Evolutionary conservation across 352 stramenopile species (phyloP).

Genomic region (Pythium monospermum): DNA sequence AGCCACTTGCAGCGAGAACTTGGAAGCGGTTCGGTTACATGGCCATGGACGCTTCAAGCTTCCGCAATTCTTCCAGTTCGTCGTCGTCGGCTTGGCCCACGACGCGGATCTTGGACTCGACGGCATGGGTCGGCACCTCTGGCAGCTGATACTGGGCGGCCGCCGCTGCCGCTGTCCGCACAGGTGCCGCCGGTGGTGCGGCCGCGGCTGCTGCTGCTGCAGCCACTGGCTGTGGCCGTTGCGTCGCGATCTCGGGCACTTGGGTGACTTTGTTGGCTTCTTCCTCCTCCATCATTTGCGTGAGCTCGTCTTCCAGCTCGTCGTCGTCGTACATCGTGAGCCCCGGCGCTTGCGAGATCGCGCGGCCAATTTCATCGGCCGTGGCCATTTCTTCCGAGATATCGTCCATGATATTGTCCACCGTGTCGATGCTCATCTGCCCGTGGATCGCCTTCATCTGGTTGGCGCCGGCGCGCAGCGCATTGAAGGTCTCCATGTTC

Average conservation of each 20-base stretch:
- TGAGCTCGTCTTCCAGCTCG: conserved; percentile 93
- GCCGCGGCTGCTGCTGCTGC: conserved; percentile 14
- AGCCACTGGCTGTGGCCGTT: not conserved
- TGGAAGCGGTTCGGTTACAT: too few species aligned
- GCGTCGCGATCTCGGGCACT: conserved; percentile 65
- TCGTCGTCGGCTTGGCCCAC: conserved; percentile 69
- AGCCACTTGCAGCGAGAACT: too few species aligned
- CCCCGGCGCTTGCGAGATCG: conserved; percentile 93
- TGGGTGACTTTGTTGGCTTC: conserved; percentile 89
- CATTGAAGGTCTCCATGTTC: conserved; percentile 97
- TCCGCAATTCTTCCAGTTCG: conserved; percentile 78
- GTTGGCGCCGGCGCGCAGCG: conserved; percentile 88
- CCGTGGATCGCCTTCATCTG: conserved; percentile 96
- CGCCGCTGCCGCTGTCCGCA: conserved; percentile 21
- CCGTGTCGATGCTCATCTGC: conserved; percentile 95
- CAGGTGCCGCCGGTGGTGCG: conserved; percentile 14
- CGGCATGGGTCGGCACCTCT: conserved; percentile 66
- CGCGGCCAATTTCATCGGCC: conserved; percentile 91
- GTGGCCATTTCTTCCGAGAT: conserved; percentile 97
- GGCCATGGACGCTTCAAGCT: conserved; percentile 84
- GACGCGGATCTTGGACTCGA: conserved; percentile 77
- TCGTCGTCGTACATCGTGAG: conserved; percentile 92
- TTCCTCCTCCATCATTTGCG: conserved; percentile 93
- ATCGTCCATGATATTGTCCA: conserved; percentile 98
- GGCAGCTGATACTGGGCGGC: conserved; percentile 61